Base-by-base conservation (phyloP, 2,329 filamentous ascomycete genomes). In the Cladosporium sp. region DNA sequence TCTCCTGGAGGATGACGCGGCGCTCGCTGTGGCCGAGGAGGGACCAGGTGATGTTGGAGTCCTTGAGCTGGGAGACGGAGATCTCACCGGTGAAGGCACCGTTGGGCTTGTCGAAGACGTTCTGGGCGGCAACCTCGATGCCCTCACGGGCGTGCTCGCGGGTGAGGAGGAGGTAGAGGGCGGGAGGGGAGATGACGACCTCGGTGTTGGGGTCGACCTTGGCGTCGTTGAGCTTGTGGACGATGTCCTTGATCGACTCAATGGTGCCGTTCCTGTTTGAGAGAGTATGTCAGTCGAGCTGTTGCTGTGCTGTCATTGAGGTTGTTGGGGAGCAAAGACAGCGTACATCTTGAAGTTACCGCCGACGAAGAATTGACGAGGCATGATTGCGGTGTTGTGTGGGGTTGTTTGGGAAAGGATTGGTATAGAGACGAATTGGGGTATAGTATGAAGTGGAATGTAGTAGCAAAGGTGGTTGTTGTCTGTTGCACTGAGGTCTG, bases 11-110 rank as follows among this genome's bases (percentile, higher is more conserved):
- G 74, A 97, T 86, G 56, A 91, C 90, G 68, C 94, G 88, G 69
- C 94, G 89, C 83, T 99, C 94, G 62, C 89, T 94, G 85, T 99
- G 94, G 66, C 94, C 94, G 61, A 96, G 82, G 70, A 99, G 87
- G 61, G 88, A 83, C 94, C 94, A 99, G 72, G 85, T 85, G 77
- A 97, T 89, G 72, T 85, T 85, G 78, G 82, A 86, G 77, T 97
- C 94, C 78, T 89, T 87, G 70, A 99, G 86, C 81, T 97, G 94
- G 62, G 87, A 80, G 64, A 92, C 92, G 65, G 88, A 92, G 79
- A 97, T 94, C 81, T 99, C 94, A 71, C 94, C 94, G 35, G 94
- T 99, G 83, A 89, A 97, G 69, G 94, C 94, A 68, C 94, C 94
- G 76, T 94, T 91, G 74, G 91, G 91, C 65, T 70, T 67, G 67